Percentiles rank a stretch among this genome's conserved stretches.
Evolutionary conservation across 2,329 filamentous ascomycete genomes (phyloP).

Genomic region (Fusarium nodosum): DNA sequence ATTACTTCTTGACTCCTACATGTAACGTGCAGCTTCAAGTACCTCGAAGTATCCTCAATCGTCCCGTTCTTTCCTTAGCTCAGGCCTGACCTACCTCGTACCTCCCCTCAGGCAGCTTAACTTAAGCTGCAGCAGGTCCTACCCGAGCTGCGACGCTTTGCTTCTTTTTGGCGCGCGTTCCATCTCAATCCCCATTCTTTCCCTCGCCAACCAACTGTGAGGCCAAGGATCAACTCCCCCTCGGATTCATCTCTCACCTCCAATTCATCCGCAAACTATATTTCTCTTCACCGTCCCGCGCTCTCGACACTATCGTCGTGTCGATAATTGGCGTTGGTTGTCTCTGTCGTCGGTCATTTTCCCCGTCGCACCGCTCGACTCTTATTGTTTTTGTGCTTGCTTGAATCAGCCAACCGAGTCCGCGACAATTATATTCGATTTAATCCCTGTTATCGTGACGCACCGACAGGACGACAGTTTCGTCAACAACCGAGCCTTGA

Average conservation of each 20-base stretch:
- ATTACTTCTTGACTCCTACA: slow-evolving; percentile 3
- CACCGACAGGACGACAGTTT: slow-evolving; percentile 37
- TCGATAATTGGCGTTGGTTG: slow-evolving; percentile 34
- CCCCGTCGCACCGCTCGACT: slow-evolving; percentile 21
- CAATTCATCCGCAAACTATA: slow-evolving; percentile 30
- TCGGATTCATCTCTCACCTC: slow-evolving; percentile 43
- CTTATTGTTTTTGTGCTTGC: slow-evolving; percentile 31
- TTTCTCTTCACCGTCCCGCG: slow-evolving; percentile 38
- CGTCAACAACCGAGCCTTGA: slow-evolving; percentile 40
- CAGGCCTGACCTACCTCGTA: slow-evolving; percentile 20
- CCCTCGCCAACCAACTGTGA: slow-evolving; percentile 44
- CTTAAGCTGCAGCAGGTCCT: slow-evolving; percentile 36
- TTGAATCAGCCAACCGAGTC: slow-evolving; percentile 33
- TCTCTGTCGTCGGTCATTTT: slow-evolving; percentile 24
- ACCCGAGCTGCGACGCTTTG: slow-evolving; percentile 34
- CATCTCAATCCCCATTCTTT: slow-evolving; percentile 45
- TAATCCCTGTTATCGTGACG: slow-evolving; percentile 46
- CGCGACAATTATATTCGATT: slow-evolving; percentile 46
- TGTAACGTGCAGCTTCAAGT: background rate
- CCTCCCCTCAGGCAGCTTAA: slow-evolving; percentile 28
- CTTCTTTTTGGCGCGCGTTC: slow-evolving; percentile 46
- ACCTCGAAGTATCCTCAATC: slow-evolving; percentile 16
- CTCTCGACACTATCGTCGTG: slow-evolving; percentile 35
- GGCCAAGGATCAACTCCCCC: slow-evolving; percentile 39
- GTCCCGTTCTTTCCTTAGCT: slow-evolving; percentile 32